These are phyloP conservation scores for Saccharomyces pastorianus DNA, from an alignment of 1,139 yeast species.

Conservation along the genomic window DNA sequence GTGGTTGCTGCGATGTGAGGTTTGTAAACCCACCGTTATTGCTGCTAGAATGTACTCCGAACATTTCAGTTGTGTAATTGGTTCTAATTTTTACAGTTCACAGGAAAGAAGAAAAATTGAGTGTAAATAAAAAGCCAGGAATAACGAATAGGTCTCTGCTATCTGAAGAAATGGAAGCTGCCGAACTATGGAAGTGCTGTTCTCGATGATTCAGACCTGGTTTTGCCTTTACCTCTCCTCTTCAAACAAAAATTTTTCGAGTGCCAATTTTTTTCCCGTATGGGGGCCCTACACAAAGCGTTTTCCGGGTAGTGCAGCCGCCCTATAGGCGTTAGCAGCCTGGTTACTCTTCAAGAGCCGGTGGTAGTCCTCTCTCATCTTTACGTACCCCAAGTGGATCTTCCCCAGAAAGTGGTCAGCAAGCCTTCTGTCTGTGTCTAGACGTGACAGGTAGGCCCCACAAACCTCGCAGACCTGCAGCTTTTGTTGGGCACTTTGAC, in stretches of 20 bases:
- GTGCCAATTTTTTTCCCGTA: background rate
- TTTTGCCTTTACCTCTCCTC: background rate
- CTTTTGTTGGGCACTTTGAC: slow-evolving; percentile 83
- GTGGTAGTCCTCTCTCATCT: slow-evolving; percentile 51
- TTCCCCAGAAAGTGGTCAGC: slow-evolving; percentile 92
- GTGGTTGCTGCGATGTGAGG: slow-evolving; percentile 10
- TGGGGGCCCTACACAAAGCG: background rate
- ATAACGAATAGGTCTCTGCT: too few species aligned
- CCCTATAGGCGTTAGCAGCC: background rate
- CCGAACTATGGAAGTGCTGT: background rate
- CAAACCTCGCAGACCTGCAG: slow-evolving; percentile 87
- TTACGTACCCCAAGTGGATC: slow-evolving; percentile 73
- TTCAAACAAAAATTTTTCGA: background rate
- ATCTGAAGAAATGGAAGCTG: background rate
- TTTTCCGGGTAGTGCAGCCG: background rate
- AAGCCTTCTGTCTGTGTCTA: slow-evolving; percentile 81
- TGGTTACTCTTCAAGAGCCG: background rate
- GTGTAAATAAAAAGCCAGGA: background rate
- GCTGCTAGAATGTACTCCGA: background rate
- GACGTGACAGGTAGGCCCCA: slow-evolving; percentile 80
- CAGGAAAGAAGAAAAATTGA: background rate
- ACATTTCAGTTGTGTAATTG: background rate
- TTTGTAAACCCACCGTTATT: slow-evolving; percentile 7
- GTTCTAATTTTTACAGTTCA: background rate
- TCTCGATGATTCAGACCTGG: too few species aligned